Base-by-base conservation (phyloP, 2,329 filamentous ascomycete genomes). In the Neonectria magnoliae region DNA sequence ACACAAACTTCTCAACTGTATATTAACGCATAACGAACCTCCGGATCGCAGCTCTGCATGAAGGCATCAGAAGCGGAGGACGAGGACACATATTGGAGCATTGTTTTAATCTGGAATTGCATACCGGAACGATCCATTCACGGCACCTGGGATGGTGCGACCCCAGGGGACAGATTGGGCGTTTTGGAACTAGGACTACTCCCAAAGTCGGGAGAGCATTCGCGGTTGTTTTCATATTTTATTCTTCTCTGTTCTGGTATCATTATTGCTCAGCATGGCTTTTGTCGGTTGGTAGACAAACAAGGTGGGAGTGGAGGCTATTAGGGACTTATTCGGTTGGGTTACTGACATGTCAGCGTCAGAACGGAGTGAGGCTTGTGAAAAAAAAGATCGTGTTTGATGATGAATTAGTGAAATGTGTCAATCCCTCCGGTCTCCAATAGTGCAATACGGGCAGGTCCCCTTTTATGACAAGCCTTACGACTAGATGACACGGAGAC, bases 1-100 rank as follows among this genome's bases (percentile, higher is more conserved):
- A 56, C 59, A 55, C 66, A 62, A 63, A 67, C 25, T 47, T 29
- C 65, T 67, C 65, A 42, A 64, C 47, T 73, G 71, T 73, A 73
- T 58, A 73, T 67, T 73, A 73, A 74, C 70, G 71, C 65, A 70
- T 73, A 65, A 74, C 65, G 71, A 73, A 63, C 56, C 59, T 63
- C 48, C 60, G 68, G 68, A 67, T 54, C 58, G 53, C 54, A 67
- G 60, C 62, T 59, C 59, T 60, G 61, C 59, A 64, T 63, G 66
- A 67, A 59, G 63, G 64, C 18, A 69, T 67, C 50, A 51, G 65
- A 57, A 60, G 66, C 52, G 64, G 62, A 68, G 69, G 66, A 63
- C 61, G 64, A 68, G 68, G 64, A 63, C 61, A 66, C 59, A 64
- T 67, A 53, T 56, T 64, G 69, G 71, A 69, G 64, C 67, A 68